Evolutionary conservation across 257 asterid genomes (phyloP).

Genomic region (Solanum ossicruentum): DNA sequence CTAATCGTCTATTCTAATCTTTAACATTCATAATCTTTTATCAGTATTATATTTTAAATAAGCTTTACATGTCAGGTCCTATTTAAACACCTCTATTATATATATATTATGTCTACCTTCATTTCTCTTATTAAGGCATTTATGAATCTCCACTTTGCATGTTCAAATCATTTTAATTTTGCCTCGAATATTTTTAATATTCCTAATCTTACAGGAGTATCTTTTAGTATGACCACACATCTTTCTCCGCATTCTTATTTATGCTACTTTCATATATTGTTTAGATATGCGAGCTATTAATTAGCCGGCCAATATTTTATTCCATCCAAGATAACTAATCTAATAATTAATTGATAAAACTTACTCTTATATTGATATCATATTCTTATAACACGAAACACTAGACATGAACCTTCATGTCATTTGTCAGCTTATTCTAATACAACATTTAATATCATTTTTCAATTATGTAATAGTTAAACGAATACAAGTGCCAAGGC

Average conservation of each 20-base stretch:
- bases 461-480: no score
- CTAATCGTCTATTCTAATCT: neutral
- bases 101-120: neutral
- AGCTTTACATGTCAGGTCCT: neutral
- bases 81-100: neutral
- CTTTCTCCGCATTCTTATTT: neutral
- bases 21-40: neutral
- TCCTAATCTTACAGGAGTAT: neutral
- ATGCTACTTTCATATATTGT: no score
- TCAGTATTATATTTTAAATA: fast-evolving
- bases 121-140: neutral
- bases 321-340: no score
- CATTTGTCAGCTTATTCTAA: no score
- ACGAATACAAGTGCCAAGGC: no score
- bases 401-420: no score
- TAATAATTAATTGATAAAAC: no score
- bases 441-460: no score
- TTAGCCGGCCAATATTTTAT: no score
- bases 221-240: neutral
- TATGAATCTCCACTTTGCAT: neutral
- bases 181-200: no score
- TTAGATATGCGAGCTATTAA: neutral
- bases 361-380: no score
- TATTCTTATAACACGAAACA: no score
- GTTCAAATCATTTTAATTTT: neutral